phyloP scores from a whole-genome alignment of 2,329 filamentous ascomycete genomes.

The Penicillium sp. region DNA sequence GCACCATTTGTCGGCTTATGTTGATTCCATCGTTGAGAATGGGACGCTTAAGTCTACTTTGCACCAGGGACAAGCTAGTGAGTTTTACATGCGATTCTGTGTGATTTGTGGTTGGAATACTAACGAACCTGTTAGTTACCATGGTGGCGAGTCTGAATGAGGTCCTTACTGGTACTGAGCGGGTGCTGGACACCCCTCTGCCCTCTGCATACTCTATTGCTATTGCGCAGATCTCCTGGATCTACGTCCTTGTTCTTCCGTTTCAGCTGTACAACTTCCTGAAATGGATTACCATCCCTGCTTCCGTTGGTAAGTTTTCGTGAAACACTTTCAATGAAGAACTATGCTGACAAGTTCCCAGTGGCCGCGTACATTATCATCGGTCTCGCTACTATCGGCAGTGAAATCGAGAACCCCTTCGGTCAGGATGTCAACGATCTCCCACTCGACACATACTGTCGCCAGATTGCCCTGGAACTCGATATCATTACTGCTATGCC shows the following conservation, averaged over 20 bases:
- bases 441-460: slow-evolving; percentile 73
- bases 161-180: slow-evolving; percentile 69
- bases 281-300: slow-evolving; percentile 74
- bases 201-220: slow-evolving; percentile 81
- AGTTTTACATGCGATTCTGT: slow-evolving; percentile 5
- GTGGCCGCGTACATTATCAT: slow-evolving; percentile 78
- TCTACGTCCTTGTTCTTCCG: slow-evolving; percentile 76
- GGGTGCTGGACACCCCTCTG: slow-evolving; percentile 78
- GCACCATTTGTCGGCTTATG: slow-evolving; percentile 66
- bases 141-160: slow-evolving; percentile 68
- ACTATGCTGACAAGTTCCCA: slow-evolving; percentile 11
- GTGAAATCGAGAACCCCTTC: slow-evolving; percentile 84
- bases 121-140: slow-evolving; percentile 47
- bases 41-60: slow-evolving; percentile 36
- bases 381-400: slow-evolving; percentile 72
- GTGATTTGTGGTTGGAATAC: not conserved
- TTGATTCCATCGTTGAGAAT: slow-evolving; percentile 59
- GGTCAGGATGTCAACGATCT: slow-evolving; percentile 81
- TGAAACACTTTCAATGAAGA: not conserved
- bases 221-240: slow-evolving; percentile 83
- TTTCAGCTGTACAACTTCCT: slow-evolving; percentile 72
- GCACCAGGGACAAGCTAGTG: slow-evolving; percentile 42
- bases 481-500: slow-evolving; percentile 68
- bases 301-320: slow-evolving; percentile 54
- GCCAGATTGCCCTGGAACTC: slow-evolving; percentile 71